Evolutionary conservation across 345 rosid species (phyloP).

Genomic region (Iberis pinnata): DNA sequence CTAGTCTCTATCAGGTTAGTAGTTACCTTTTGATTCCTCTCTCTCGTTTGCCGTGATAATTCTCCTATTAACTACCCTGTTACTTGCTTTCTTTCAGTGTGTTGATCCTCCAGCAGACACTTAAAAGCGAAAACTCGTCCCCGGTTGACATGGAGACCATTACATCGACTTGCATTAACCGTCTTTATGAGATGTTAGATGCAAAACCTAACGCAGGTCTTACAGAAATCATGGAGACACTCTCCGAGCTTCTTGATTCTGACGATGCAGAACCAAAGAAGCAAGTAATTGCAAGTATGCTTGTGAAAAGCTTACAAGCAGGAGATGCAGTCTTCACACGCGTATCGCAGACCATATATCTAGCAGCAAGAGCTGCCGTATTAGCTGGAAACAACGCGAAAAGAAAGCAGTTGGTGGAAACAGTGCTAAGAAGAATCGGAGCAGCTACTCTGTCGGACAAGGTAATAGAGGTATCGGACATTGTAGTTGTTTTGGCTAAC

Average conservation of each 20-base stretch:
- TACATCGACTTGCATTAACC: constrained; percentile 32
- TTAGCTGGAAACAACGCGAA: constrained; percentile 51
- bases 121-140: constrained; percentile 45
- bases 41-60: background rate
- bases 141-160: constrained; percentile 50
- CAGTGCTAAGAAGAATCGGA: constrained; percentile 54
- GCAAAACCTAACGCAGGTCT: constrained; percentile 28
- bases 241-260: constrained; percentile 21
- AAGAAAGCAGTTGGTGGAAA: constrained; percentile 49
- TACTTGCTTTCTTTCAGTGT: constrained; percentile 42
- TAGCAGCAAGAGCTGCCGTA: constrained; percentile 59
- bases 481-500: constrained; percentile 48
- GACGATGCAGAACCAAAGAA: constrained; percentile 48
- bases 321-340: constrained; percentile 72
- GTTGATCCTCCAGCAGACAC: constrained; percentile 70
- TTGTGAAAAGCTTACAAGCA: constrained; percentile 58
- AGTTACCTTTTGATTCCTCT: background rate
- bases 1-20: constrained; percentile 64
- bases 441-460: constrained; percentile 44
- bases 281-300: constrained; percentile 36
- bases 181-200: constrained; percentile 49
- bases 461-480: constrained; percentile 59
- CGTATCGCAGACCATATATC: constrained; percentile 62
- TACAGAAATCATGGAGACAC: constrained; percentile 31
- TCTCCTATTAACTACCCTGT: background rate